Conservation (phyloP, 164 flowering plant genomes). For the Umbilicus rupestris region DNA sequence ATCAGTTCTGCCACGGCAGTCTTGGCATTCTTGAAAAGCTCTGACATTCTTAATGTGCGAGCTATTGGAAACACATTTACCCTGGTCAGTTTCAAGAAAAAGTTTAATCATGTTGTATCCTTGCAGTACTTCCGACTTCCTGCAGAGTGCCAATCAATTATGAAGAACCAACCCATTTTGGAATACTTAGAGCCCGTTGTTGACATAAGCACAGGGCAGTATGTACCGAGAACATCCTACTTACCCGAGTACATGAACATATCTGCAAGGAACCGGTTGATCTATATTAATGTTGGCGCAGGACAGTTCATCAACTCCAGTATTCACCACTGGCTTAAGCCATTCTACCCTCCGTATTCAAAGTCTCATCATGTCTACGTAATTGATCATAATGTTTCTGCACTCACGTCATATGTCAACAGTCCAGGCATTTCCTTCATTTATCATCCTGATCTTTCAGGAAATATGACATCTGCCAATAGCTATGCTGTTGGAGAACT, state of each 20-base stretch:
- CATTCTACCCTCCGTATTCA: slow-evolving; percentile 36
- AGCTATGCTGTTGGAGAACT: slow-evolving; percentile 19
- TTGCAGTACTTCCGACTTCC: slow-evolving; percentile 50
- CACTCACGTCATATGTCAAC: slow-evolving; percentile 50
- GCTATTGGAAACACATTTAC: slow-evolving; percentile 26
- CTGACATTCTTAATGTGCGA: slow-evolving; percentile 51
- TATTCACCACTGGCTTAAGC: slow-evolving; percentile 31
- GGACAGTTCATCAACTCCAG: slow-evolving; percentile 34
- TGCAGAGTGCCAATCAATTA: slow-evolving; percentile 43
- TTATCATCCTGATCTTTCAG: slow-evolving; percentile 62
- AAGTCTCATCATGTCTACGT: slow-evolving; percentile 41
- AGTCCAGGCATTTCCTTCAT: slow-evolving; percentile 69
- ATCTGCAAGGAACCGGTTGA: slow-evolving; percentile 32
- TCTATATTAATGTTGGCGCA: slow-evolving; percentile 65
- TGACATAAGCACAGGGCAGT: slow-evolving; percentile 20
- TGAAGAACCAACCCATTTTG: slow-evolving; percentile 38
- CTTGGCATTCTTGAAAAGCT: slow-evolving; percentile 51
- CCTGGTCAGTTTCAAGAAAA: slow-evolving; percentile 68
- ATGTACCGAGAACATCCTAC: slow-evolving; percentile 25
- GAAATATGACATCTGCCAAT: slow-evolving; percentile 13
- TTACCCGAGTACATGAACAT: slow-evolving; percentile 48
- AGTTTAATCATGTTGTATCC: slow-evolving; percentile 19
- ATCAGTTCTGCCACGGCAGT: slow-evolving; percentile 63
- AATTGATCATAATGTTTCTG: slow-evolving; percentile 57
- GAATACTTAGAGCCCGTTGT: slow-evolving; percentile 50